phyloP scores from a whole-genome alignment of 2,329 filamentous ascomycete species.

The Sarocladium strictum region DNA sequence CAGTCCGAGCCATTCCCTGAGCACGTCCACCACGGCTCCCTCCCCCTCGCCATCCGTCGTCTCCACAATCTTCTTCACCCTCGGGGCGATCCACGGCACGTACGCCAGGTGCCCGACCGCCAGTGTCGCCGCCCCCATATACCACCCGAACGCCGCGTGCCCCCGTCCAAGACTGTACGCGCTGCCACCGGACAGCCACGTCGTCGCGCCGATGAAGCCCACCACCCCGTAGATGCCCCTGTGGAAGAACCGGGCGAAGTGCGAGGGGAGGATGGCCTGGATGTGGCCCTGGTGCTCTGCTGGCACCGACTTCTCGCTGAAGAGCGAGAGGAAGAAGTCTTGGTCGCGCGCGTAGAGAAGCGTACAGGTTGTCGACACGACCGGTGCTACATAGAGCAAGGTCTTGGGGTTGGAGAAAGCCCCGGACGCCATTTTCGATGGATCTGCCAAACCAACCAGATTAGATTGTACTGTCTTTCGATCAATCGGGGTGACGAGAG shows the following conservation, averaged over 20 bases:
- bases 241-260: constrained; percentile 36
- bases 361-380: constrained; percentile 40
- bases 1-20: constrained; percentile 25
- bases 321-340: constrained; percentile 32
- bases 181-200: constrained; percentile 21
- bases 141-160: constrained; percentile 25
- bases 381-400: constrained; percentile 35
- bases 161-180: constrained; percentile 18
- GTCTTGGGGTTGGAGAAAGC: constrained; percentile 31
- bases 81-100: constrained; percentile 26
- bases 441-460: too few species aligned
- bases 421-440: constrained; percentile 29
- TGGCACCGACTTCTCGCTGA: constrained; percentile 20
- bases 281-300: constrained; percentile 21
- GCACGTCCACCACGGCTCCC: constrained; percentile 20
- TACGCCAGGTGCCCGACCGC: constrained; percentile 27
- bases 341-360: constrained; percentile 40
- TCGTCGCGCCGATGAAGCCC: constrained; percentile 27
- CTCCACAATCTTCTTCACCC: constrained; percentile 18
- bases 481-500: too few species aligned
- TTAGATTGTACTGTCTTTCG: too few species aligned
- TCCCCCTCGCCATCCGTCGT: constrained; percentile 15
- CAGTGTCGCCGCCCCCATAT: constrained; percentile 23
- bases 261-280: constrained; percentile 34
- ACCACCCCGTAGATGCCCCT: constrained; percentile 27